These are phyloP conservation scores for Cephalotrichum gorgonifer DNA, from an alignment of 2,329 filamentous ascomycete species.

Conservation along the genomic window DNA sequence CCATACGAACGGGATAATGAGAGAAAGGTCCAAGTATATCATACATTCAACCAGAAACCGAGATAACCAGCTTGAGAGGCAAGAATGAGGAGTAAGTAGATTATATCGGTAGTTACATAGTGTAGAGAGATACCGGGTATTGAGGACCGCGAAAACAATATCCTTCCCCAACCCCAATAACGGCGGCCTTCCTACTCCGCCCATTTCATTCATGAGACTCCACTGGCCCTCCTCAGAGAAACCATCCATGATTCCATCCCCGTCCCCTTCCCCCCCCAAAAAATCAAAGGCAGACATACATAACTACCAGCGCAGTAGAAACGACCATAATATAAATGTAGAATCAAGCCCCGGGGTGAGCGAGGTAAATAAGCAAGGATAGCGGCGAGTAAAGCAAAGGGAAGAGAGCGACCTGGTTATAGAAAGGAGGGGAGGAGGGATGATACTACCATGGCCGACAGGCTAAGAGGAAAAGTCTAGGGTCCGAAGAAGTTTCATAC, in stretches of 20 bases:
- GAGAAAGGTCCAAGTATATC: neutral
- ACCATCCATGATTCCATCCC: neutral
- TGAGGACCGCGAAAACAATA: neutral
- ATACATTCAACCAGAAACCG: neutral
- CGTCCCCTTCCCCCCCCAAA: neutral
- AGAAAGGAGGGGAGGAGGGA: neutral
- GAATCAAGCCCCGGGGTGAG: neutral
- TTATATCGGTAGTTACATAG: neutral
- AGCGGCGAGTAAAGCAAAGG: neutral
- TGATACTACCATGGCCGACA: neutral
- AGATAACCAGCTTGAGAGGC: neutral
- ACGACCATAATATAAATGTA: neutral
- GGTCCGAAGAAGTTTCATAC: neutral
- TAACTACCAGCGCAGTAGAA: neutral
- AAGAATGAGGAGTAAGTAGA: neutral
- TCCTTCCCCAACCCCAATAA: neutral
- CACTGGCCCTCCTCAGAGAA: neutral
- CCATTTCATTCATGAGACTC: neutral
- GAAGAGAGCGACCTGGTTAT: neutral
- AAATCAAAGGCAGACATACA: too few species aligned
- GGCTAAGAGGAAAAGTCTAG: neutral
- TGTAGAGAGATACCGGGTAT: neutral
- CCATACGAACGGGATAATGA: neutral
- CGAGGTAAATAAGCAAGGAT: neutral
- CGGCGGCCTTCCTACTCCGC: neutral